Evolutionary conservation across 495 filamentous ascomycete species (phyloP).

Genomic region (Haplographium delicatum): DNA sequence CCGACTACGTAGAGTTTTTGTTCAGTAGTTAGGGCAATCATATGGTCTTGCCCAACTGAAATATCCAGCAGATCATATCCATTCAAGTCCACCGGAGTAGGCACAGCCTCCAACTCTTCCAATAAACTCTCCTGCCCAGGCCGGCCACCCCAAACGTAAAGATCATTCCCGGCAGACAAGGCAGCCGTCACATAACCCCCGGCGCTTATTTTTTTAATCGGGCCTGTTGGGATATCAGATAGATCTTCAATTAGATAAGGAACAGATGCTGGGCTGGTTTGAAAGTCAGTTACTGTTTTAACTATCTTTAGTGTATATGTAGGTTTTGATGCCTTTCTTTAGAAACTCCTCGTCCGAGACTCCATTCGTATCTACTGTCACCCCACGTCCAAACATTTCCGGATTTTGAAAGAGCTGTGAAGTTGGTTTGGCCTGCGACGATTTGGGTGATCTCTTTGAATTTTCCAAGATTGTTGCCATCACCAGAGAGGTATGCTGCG

Average conservation of each 20-base stretch:
- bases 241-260: conserved; percentile 45
- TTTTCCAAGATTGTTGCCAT: conserved; percentile 11
- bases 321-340: conserved; percentile 25
- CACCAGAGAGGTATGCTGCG: conserved; percentile 21
- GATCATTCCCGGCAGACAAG: conserved; percentile 48
- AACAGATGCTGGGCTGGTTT: conserved; percentile 30
- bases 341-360: conserved; percentile 39
- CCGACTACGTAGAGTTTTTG: conserved; percentile 51
- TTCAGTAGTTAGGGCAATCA: conserved; percentile 46
- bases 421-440: conserved; percentile 44
- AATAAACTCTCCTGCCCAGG: conserved; percentile 30
- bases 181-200: conserved; percentile 54
- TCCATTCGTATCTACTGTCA: conserved; percentile 47
- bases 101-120: conserved; percentile 23
- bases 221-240: conserved; percentile 42
- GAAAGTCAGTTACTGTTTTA: conserved; percentile 5
- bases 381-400: conserved; percentile 55
- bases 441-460: conserved; percentile 33
- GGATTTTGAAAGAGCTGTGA: conserved; percentile 42
- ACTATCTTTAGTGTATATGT: neutral
- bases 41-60: conserved; percentile 52
- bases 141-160: conserved; percentile 60
- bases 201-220: conserved; percentile 46
- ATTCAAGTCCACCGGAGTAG: conserved; percentile 34
- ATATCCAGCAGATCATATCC: conserved; percentile 49